Evolutionary conservation across 139 green algal genomes (phyloP).

Genomic region (Microglena sp.): DNA sequence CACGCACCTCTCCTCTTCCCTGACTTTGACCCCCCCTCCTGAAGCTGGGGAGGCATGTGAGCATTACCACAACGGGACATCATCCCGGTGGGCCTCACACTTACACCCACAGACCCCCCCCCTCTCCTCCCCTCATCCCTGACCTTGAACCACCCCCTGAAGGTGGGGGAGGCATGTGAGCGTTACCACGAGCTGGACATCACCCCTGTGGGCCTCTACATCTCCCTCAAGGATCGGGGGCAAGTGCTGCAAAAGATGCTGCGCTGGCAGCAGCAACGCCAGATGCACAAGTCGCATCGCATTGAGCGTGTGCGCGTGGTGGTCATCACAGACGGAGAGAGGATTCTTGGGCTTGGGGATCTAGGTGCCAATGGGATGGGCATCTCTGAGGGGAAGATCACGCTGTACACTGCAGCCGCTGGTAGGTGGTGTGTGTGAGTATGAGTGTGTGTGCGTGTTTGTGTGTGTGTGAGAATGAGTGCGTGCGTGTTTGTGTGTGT

Average conservation of each 20-base stretch:
- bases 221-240: conserved; percentile 21
- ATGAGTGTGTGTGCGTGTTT: too few species aligned
- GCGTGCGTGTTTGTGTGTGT: neutral
- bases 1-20: too few species aligned
- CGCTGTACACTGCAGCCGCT: conserved; percentile 2
- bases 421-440: too few species aligned
- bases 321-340: conserved; percentile 65
- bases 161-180: conserved; percentile 88
- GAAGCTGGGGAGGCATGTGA: too few species aligned
- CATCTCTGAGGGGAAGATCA: conserved; percentile 57
- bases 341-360: conserved; percentile 66
- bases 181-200: conserved; percentile 53
- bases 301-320: conserved; percentile 11
- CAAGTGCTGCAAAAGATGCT: conserved; percentile 22
- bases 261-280: neutral
- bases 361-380: conserved; percentile 64
- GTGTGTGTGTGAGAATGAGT: too few species aligned
- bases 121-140: too few species aligned
- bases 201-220: conserved; percentile 36
- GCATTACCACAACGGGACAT: too few species aligned
- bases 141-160: too few species aligned
- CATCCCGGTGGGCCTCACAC: too few species aligned
- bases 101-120: too few species aligned
- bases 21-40: too few species aligned
- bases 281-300: neutral